Evolutionary conservation across 202 grass and related monocot genomes (phyloP).

Genomic region (Thinopyrum obtusiflorum): DNA sequence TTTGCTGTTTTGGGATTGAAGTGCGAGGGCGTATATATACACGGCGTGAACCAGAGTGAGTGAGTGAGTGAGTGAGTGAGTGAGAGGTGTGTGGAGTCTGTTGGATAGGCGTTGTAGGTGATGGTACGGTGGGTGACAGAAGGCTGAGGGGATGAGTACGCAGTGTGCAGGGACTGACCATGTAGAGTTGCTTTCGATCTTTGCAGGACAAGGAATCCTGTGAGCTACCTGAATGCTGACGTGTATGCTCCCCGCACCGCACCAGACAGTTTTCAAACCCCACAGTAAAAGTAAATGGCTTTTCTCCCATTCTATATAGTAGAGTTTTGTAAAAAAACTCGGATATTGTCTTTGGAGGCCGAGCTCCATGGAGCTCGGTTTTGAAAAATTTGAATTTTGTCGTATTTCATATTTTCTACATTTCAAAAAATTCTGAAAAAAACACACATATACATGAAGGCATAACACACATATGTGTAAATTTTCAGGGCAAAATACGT

Average conservation of each 20-base stretch:
- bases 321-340: too few relatives aligned
- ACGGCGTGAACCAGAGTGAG: not conserved
- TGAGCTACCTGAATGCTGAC: slow-evolving; percentile 2
- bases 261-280: not conserved
- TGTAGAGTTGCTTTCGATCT: slow-evolving; percentile 28
- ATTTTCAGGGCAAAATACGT: too few relatives aligned
- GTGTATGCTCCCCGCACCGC: not conserved
- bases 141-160: slow-evolving; percentile 25
- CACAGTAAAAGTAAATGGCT: not conserved
- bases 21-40: not conserved
- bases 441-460: too few relatives aligned
- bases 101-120: slow-evolving; percentile 11
- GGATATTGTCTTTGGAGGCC: too few relatives aligned
- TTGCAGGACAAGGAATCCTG: slow-evolving; percentile 10
- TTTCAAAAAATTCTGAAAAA: too few relatives aligned
- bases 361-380: too few relatives aligned
- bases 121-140: slow-evolving; percentile 44
- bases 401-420: too few relatives aligned
- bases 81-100: not conserved
- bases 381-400: too few relatives aligned
- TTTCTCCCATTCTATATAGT: not conserved
- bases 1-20: not conserved
- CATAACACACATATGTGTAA: too few relatives aligned
- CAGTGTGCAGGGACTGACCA: slow-evolving; percentile 25
- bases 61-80: not conserved